Evolutionary conservation across 2,329 filamentous ascomycete species (phyloP).

Genomic region (Colletotrichum sp.): DNA sequence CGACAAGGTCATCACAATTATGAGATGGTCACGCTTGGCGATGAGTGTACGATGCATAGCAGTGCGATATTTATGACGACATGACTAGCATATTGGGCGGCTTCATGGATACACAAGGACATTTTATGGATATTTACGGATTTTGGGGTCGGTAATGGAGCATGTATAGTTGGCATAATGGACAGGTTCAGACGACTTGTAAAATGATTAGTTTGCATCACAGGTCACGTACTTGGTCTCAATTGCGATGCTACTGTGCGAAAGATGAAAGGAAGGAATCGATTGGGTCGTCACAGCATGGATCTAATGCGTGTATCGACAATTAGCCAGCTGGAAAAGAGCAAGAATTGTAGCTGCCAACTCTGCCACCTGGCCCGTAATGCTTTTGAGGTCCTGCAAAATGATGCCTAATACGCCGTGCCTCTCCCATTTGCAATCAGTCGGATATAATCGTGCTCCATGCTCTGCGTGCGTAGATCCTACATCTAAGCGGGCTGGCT

Average conservation of each 20-base stretch:
- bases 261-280: background rate
- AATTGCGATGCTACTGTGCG: background rate
- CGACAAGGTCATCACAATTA: background rate
- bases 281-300: background rate
- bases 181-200: background rate
- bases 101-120: background rate
- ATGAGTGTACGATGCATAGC: background rate
- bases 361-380: background rate
- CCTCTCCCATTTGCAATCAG: background rate
- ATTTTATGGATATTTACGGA: background rate
- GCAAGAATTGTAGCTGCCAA: background rate
- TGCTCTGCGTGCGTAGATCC: background rate
- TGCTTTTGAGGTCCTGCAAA: slow-evolving; percentile 3
- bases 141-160: background rate
- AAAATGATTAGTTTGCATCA: background rate
- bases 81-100: slow-evolving; percentile 6
- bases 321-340: background rate
- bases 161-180: background rate
- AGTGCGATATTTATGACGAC: slow-evolving; percentile 6
- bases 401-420: slow-evolving; percentile 12
- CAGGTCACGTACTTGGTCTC: background rate
- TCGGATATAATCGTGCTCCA: background rate
- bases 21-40: background rate
- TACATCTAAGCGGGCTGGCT: background rate
- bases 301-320: background rate